phyloP scores from a whole-genome alignment of 176 grass and related monocot species.

The Luzula sylvatica region DNA sequence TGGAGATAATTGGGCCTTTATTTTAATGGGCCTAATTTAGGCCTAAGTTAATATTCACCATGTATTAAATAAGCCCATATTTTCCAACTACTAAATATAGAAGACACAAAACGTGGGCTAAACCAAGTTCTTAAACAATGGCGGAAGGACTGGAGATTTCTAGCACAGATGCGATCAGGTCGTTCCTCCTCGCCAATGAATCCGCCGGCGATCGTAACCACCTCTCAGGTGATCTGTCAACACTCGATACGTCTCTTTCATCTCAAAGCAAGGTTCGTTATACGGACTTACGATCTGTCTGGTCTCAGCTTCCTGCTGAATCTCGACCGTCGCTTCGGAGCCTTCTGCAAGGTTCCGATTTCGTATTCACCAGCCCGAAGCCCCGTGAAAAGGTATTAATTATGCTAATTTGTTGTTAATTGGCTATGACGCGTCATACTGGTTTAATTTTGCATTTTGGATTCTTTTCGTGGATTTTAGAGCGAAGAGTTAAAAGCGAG shows the following conservation, averaged over 20 bases:
- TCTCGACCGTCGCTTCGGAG: constrained; percentile 44
- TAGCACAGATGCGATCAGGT: constrained; percentile 44
- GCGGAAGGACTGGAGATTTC: constrained; percentile 35
- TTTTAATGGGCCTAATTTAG: no score
- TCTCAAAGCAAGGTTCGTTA: constrained; percentile 30
- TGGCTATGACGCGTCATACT: neutral
- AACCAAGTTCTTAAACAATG: constrained; percentile 7
- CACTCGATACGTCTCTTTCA: constrained; percentile 31
- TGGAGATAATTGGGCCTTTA: no score
- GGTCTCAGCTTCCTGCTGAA: constrained; percentile 34
- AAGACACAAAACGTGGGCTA: no score
- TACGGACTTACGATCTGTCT: constrained; percentile 53
- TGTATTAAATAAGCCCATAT: no score
- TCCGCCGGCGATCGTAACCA: neutral
- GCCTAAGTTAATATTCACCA: no score
- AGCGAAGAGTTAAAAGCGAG: constrained; percentile 86
- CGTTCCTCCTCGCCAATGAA: constrained; percentile 39
- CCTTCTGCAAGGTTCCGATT: constrained; percentile 38
- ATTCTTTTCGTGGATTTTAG: constrained; percentile 21
- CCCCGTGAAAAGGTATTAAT: constrained; percentile 59
- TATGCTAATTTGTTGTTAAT: neutral
- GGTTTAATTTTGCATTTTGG: neutral
- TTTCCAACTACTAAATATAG: no score
- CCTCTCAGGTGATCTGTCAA: constrained; percentile 32
- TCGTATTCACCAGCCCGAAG: constrained; percentile 61